Evolutionary conservation across 2,329 filamentous ascomycete species (phyloP).

Genomic region (Xylaria sp.): DNA sequence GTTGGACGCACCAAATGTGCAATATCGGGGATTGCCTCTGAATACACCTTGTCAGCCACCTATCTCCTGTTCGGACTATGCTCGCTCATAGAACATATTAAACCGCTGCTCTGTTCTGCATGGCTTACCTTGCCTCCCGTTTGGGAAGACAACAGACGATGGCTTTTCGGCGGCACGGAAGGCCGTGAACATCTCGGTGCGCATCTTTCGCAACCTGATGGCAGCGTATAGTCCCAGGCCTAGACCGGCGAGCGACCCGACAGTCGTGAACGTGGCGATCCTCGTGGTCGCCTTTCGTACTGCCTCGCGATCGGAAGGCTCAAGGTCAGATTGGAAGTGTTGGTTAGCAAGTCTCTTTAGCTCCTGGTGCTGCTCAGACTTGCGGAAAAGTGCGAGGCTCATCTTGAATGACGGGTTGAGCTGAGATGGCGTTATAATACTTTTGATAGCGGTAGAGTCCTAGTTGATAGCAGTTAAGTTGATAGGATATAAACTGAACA

Average conservation of each 20-base stretch:
- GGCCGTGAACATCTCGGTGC: conserved; percentile 68
- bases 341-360: conserved; percentile 65
- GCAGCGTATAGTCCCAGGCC: conserved; percentile 68
- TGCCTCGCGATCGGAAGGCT: conserved; percentile 66
- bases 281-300: conserved; percentile 65
- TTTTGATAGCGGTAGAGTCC: conserved; percentile 5
- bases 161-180: conserved; percentile 71
- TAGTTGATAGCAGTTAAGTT: not conserved
- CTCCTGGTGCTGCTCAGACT: conserved; percentile 55
- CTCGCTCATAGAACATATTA: not conserved
- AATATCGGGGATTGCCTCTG: conserved; percentile 70
- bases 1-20: conserved; percentile 66
- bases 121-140: conserved; percentile 64
- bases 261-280: conserved; percentile 62
- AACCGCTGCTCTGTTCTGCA: not conserved
- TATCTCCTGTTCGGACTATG: not conserved
- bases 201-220: conserved; percentile 63
- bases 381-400: conserved; percentile 51
- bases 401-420: conserved; percentile 31
- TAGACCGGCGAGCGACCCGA: conserved; percentile 70
- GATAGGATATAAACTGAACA: not conserved
- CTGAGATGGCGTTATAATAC: not conserved
- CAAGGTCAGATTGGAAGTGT: conserved; percentile 65
- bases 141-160: conserved; percentile 68
- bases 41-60: not conserved